Percentiles rank a stretch among this genome's conserved stretches.
Evolutionary conservation across 768 basidiomycete genomes (phyloP).

Genomic region (Daedaleopsis nitida): DNA sequence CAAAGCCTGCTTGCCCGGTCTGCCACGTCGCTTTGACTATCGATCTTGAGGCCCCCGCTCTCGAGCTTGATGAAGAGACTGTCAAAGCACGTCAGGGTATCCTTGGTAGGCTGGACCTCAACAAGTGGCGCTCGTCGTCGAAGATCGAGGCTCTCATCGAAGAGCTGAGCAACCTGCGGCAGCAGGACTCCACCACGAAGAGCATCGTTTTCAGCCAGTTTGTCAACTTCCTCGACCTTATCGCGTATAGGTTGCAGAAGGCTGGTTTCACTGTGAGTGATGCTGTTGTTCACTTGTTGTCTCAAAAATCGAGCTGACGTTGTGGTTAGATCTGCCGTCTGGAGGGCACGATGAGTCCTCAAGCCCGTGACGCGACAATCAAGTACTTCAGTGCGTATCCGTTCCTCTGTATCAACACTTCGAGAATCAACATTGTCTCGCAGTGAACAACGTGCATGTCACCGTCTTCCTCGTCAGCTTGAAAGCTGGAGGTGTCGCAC

Average conservation of each 20-base stretch:
- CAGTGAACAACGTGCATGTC: conserved; percentile 90
- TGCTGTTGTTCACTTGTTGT: background rate
- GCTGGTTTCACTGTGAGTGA: conserved; percentile 83
- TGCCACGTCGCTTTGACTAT: conserved; percentile 93
- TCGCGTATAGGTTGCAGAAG: conserved; percentile 88
- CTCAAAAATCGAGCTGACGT: background rate
- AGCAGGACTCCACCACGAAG: conserved; percentile 89
- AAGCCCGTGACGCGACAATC: conserved; percentile 92
- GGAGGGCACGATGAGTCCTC: conserved; percentile 97
- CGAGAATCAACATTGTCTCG: background rate
- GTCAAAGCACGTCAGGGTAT: conserved; percentile 78
- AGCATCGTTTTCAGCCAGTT: conserved; percentile 97
- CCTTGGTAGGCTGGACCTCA: conserved; percentile 84
- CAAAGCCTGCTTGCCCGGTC: conserved; percentile 88
- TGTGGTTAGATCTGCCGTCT: conserved; percentile 78
- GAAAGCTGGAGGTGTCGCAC: conserved; percentile 93
- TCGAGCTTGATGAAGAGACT: conserved; percentile 79
- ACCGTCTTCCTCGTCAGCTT: conserved; percentile 97
- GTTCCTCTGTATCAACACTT: background rate
- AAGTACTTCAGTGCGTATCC: conserved; percentile 81
- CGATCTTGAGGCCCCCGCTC: conserved; percentile 90
- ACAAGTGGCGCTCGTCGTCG: conserved; percentile 92
- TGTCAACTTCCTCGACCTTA: conserved; percentile 90
- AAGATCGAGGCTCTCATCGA: conserved; percentile 97
- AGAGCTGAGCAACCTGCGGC: conserved; percentile 82